Evolutionary conservation across 768 basidiomycete genomes (phyloP).

Genomic region (Collybia nuda): DNA sequence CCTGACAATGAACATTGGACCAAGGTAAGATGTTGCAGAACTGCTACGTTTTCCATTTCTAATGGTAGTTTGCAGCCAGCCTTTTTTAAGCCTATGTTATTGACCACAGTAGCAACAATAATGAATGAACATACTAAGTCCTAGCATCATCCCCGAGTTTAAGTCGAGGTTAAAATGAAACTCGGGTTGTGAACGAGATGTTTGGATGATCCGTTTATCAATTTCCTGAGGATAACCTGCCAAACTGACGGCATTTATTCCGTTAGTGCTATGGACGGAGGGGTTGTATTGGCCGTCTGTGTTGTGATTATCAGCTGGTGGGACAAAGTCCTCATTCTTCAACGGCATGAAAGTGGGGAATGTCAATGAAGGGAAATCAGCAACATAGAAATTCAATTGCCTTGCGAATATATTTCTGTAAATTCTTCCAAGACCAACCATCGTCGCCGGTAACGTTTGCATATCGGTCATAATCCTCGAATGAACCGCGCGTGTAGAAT

Average conservation of each 20-base stretch:
- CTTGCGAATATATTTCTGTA: slow-evolving; percentile 26
- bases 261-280: slow-evolving; percentile 30
- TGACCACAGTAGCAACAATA: background rate
- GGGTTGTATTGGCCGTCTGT: slow-evolving; percentile 36
- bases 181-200: background rate
- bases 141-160: slow-evolving; percentile 26
- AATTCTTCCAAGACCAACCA: slow-evolving; percentile 30
- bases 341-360: background rate
- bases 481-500: slow-evolving; percentile 29
- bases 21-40: slow-evolving; percentile 30
- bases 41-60: slow-evolving; percentile 22
- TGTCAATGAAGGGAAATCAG: background rate
- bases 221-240: slow-evolving; percentile 28
- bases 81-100: background rate
- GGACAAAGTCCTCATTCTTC: slow-evolving; percentile 35
- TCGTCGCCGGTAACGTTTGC: slow-evolving; percentile 24
- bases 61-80: slow-evolving; percentile 15
- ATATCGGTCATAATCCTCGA: slow-evolving; percentile 29
- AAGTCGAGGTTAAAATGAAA: slow-evolving; percentile 21
- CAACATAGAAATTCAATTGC: slow-evolving; percentile 5
- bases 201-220: slow-evolving; percentile 25
- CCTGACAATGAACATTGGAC: slow-evolving; percentile 20
- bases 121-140: slow-evolving; percentile 21
- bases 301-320: slow-evolving; percentile 37
- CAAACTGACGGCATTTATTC: slow-evolving; percentile 29